Percentiles rank a stretch among this genome's conserved stretches.
Conservation (phyloP, 768 basidiomycete species). For the Fistulinella prunicolor region DNA sequence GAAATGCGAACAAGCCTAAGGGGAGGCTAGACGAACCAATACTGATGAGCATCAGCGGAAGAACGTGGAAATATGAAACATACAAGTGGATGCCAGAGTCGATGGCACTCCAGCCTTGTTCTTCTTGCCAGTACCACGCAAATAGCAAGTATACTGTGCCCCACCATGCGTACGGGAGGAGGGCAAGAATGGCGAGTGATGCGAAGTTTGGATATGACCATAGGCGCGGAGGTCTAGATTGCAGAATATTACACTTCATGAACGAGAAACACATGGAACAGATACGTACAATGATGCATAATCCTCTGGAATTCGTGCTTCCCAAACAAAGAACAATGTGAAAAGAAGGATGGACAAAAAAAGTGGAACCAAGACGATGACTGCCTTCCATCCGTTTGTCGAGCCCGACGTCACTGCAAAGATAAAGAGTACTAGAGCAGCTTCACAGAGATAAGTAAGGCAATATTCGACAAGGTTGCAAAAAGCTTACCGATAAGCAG, state of each 20-base stretch:
- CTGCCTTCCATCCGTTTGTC: background rate
- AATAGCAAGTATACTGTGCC: too few species aligned
- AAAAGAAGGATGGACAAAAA: background rate
- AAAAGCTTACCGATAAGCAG: too few species aligned
- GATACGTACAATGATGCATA: background rate
- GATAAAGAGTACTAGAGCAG: background rate
- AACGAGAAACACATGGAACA: background rate
- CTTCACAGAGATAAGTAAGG: too few species aligned
- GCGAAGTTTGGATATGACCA: background rate
- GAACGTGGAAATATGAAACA: too few species aligned
- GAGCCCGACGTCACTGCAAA: background rate
- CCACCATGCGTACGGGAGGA: background rate
- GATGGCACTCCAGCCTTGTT: background rate
- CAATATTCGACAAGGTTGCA: too few species aligned
- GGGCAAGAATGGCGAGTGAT: background rate
- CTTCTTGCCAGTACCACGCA: background rate
- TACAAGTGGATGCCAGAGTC: background rate
- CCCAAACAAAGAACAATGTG: too few species aligned
- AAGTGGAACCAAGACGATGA: background rate
- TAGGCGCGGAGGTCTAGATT: background rate
- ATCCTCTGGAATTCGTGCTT: background rate
- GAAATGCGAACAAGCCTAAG: background rate
- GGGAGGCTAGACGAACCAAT: too few species aligned
- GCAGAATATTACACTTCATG: background rate
- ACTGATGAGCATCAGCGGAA: too few species aligned